Base-by-base conservation (phyloP, 306 rosid species). In the Dryas drummondii region DNA sequence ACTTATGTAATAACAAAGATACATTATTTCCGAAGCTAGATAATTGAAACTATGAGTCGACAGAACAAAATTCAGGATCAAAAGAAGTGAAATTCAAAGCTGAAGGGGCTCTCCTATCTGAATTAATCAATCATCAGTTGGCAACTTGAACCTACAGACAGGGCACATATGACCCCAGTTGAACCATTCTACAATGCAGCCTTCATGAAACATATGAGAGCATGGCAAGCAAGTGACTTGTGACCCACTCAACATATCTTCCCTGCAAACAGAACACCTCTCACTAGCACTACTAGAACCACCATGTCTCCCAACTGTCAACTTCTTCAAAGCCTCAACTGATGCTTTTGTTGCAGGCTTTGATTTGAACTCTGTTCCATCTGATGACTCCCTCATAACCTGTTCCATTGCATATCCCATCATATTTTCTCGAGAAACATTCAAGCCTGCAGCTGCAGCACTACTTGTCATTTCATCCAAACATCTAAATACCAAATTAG, bases 171-270 rank as follows among this genome's bases (percentile, higher is more conserved):
- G 62, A 40, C 19, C 4, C 4, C 0, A 0, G 9, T 37, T 53
- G 4, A 62, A 8, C 62, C 71, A 74, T n/a, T 62, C 0, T 3
- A 1, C 11, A 2, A 50, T 7, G 13, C 63, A 74, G n/a, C 4
- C 44, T 7, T 19, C 15, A 51, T 62, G 78, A 41, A 74, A 74
- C 48, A 40, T 13, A 74, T 74, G 78, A 3, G 64, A 64, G 71
- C 78, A 74, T 8, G 72, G 78, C 71, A 66, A 15, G 3, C 72
- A 56, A 45, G 10, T 66, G 22, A 64, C 45, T 11, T 22, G 37
- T 32, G 37, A n/a, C 52, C 64, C 63, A 40, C 49, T 41, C 54
- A 9, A 4, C 45, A 42, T 22, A 54, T 74, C 70, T 40, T 74
- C 65, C 71, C 1, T 1, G 66, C 79, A 32, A 32, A 32, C 37